Evolutionary conservation across 192 early-diverging fungal species (phyloP).

Genomic region (Coemansia sp.): DNA sequence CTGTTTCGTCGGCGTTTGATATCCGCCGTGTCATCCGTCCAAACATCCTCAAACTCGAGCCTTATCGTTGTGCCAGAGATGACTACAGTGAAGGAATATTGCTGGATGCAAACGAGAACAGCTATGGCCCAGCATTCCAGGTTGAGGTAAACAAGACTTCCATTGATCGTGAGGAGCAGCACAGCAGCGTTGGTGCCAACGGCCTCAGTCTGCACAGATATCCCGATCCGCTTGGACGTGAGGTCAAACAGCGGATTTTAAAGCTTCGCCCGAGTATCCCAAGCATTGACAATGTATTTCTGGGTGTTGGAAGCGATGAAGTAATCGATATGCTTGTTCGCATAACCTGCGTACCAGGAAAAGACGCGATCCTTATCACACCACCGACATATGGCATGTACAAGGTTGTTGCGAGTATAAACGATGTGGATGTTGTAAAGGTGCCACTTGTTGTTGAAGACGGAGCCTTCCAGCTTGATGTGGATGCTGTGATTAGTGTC

Average conservation of each 20-base stretch:
- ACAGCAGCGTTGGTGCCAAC: conserved; percentile 17
- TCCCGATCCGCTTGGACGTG: conserved; percentile 89
- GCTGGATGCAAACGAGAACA: conserved; percentile 99
- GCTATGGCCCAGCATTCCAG: conserved; percentile 68
- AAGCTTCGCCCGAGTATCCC: conserved; percentile 67
- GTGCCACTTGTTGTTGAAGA: conserved; percentile 76
- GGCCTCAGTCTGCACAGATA: conserved; percentile 79
- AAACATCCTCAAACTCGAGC: conserved; percentile 76
- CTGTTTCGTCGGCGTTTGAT: conserved; percentile 50
- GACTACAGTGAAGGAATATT: conserved; percentile 92
- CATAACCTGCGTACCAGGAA: conserved; percentile 84
- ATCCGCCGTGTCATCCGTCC: conserved; percentile 70
- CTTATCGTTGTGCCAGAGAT: conserved; percentile 98
- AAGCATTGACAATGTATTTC: conserved; percentile 72
- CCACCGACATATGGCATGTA: conserved; percentile 99
- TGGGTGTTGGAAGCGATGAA: conserved; percentile 98
- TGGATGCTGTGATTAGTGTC: conserved; percentile 45
- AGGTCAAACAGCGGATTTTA: conserved; percentile 76
- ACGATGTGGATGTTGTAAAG: conserved; percentile 89
- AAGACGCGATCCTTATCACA: conserved; percentile 89
- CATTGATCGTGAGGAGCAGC: conserved; percentile 18
- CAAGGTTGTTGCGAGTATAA: conserved; percentile 85
- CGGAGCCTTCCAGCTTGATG: conserved; percentile 54
- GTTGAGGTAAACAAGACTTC: conserved; percentile 32
- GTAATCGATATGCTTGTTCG: conserved; percentile 88